Evolutionary conservation across 805 yeast genomes (phyloP).

Genomic region (Lipomyces spencermartinsiae): DNA sequence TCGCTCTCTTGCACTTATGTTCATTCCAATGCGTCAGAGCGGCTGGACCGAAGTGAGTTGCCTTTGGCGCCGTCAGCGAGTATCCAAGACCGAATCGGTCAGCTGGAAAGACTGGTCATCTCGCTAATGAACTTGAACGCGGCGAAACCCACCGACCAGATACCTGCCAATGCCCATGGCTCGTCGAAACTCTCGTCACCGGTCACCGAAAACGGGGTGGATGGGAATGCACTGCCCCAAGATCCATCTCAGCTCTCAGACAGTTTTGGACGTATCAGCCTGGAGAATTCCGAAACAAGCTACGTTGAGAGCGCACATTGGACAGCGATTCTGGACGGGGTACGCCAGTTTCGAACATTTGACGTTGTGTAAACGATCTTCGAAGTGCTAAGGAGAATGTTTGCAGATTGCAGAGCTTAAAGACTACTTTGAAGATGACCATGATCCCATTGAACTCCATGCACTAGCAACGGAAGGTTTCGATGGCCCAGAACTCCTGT

Average conservation of each 20-base stretch:
- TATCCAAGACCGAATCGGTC: not conserved
- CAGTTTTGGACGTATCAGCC: not conserved
- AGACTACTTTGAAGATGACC: not conserved
- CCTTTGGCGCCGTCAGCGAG: not conserved
- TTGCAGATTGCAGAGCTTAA: slow-evolving; percentile 5
- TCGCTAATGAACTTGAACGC: too few species aligned
- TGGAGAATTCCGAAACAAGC: not conserved
- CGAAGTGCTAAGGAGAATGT: not conserved
- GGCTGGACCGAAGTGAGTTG: slow-evolving; percentile 10
- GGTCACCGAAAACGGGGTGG: too few species aligned
- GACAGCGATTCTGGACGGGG: slow-evolving; percentile 1
- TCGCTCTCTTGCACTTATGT: slow-evolving; percentile 27
- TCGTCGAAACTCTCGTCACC: too few species aligned
- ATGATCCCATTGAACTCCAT: not conserved
- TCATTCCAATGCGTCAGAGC: slow-evolving; percentile 13
- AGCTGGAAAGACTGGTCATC: too few species aligned
- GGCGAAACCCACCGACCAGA: too few species aligned
- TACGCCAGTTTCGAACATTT: not conserved
- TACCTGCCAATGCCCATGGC: too few species aligned
- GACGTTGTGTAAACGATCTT: not conserved
- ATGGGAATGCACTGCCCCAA: too few species aligned
- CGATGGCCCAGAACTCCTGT: not conserved
- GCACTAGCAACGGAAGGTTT: too few species aligned
- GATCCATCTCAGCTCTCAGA: not conserved
- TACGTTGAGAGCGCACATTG: not conserved